A percentile compares a stretch with the other conserved stretches of the same genome.
These are phyloP conservation scores for Hura crepitans DNA, from an alignment of 441 rosid genomes.

Conservation along the genomic window DNA sequence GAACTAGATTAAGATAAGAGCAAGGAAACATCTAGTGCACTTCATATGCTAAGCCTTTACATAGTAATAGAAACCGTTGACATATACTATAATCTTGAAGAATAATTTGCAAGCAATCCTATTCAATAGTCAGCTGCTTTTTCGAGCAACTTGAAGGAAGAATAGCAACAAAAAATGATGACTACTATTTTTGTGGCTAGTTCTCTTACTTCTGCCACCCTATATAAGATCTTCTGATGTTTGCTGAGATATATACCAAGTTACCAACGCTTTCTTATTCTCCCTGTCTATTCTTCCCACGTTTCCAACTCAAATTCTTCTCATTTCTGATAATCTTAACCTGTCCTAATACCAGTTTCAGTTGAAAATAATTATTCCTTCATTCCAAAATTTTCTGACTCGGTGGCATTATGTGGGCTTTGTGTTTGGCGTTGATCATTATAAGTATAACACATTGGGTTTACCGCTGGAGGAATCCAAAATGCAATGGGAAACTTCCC, in stretches of 20 bases:
- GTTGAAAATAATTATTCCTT: background rate
- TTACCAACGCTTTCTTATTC: conserved; percentile 49
- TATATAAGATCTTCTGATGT: conserved; percentile 49
- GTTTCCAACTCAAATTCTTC: conserved; percentile 32
- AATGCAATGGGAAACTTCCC: conserved; percentile 75
- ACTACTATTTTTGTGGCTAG: conserved; percentile 20
- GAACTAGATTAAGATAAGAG: conserved; percentile 1
- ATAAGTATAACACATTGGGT: conserved; percentile 48
- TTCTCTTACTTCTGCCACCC: conserved; percentile 36
- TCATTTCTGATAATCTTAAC: conserved; percentile 24
- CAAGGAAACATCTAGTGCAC: conserved; percentile 36
- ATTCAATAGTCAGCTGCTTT: conserved; percentile 33
- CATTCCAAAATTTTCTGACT: conserved; percentile 28
- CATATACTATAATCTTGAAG: conserved; percentile 24
- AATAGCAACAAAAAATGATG: conserved; percentile 6
- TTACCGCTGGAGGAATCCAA: conserved; percentile 70
- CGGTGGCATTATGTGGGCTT: conserved; percentile 37
- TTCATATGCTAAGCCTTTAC: conserved; percentile 26
- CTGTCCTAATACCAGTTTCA: conserved; percentile 23
- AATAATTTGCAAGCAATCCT: conserved; percentile 26
- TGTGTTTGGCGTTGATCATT: conserved; percentile 41
- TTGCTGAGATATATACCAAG: conserved; percentile 50
- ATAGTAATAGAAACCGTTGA: conserved; percentile 26
- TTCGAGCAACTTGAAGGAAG: conserved; percentile 24
- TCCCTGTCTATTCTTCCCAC: conserved; percentile 39